phyloP scores from a whole-genome alignment of 2,329 filamentous ascomycete genomes.

The Elsinoe ampelina region DNA sequence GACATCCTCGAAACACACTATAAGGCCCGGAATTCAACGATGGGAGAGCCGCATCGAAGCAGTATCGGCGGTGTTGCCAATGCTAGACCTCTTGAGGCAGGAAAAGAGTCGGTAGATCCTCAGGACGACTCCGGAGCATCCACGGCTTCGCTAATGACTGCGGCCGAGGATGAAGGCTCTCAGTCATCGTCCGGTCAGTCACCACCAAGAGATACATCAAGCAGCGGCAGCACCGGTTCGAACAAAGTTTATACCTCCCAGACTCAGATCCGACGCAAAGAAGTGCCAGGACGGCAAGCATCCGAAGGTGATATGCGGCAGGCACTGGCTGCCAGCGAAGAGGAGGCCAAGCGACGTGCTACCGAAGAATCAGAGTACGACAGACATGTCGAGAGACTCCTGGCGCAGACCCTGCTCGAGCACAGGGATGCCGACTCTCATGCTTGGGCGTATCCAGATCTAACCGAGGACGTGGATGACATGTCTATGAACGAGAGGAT shows the following conservation, averaged over 20 bases:
- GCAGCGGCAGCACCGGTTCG: not conserved
- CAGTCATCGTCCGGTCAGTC: not conserved
- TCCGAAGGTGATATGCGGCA: constrained; percentile 1
- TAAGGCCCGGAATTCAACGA: not conserved
- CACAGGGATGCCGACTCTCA: not conserved
- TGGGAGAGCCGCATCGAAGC: not conserved
- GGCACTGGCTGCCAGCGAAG: constrained; percentile 11
- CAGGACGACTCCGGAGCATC: no score
- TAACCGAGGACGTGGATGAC: not conserved
- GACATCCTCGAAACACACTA: not conserved
- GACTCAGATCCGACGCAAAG: not conserved
- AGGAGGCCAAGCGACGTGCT: constrained; percentile 7
- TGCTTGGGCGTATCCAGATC: not conserved
- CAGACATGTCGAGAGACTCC: not conserved
- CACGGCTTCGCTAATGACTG: not conserved
- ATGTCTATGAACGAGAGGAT: not conserved
- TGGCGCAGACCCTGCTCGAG: constrained; percentile 6
- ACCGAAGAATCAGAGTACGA: not conserved
- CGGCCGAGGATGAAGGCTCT: not conserved
- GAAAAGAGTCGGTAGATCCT: no score
- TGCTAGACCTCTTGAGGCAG: not conserved
- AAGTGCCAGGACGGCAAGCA: not conserved
- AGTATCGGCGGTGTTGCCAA: not conserved
- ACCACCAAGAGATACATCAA: not conserved
- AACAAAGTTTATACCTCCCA: not conserved